Conservation (phyloP, 116 monocot genomes). For the Cymodocea nodosa region DNA sequence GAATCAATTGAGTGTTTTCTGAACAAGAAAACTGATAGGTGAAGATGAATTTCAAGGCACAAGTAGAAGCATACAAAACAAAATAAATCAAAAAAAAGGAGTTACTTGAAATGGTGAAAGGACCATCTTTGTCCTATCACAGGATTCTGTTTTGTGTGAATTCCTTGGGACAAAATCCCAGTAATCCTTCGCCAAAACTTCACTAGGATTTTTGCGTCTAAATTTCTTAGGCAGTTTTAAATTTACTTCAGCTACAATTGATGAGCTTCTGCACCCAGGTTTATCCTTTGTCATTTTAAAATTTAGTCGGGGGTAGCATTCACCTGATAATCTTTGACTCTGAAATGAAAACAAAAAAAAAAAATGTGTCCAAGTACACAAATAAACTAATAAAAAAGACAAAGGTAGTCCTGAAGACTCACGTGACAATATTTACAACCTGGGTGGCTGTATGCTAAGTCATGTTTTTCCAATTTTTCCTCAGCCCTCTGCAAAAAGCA, state of each 20-base stretch:
- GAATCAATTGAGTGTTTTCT: not conserved
- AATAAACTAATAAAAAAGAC: not conserved
- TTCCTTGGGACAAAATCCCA: slow-evolving; percentile 61
- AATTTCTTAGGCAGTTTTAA: slow-evolving; percentile 41
- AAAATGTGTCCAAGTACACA: not conserved
- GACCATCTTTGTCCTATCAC: slow-evolving; percentile 15
- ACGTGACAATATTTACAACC: slow-evolving; percentile 77
- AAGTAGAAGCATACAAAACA: not conserved
- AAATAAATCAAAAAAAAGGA: not conserved
- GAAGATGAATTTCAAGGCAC: not conserved
- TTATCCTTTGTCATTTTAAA: slow-evolving; percentile 46
- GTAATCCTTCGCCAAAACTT: slow-evolving; percentile 55
- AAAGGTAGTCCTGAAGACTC: slow-evolving; percentile 24
- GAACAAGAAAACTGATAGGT: not conserved
- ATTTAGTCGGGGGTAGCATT: slow-evolving; percentile 57
- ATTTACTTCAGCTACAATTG: slow-evolving; percentile 44
- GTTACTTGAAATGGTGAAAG: slow-evolving; percentile 70
- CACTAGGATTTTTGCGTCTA: slow-evolving; percentile 19
- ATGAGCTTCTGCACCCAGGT: slow-evolving; percentile 21
- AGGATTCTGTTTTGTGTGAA: slow-evolving; percentile 11
- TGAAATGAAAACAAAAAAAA: slow-evolving; percentile 19
- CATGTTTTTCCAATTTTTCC: not conserved
- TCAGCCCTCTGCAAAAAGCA: not conserved
- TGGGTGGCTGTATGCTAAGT: slow-evolving; percentile 10
- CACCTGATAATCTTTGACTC: slow-evolving; percentile 23